Evolutionary conservation across 2,329 filamentous ascomycete genomes (phyloP).

Genomic region (Colletotrichum incanum): DNA sequence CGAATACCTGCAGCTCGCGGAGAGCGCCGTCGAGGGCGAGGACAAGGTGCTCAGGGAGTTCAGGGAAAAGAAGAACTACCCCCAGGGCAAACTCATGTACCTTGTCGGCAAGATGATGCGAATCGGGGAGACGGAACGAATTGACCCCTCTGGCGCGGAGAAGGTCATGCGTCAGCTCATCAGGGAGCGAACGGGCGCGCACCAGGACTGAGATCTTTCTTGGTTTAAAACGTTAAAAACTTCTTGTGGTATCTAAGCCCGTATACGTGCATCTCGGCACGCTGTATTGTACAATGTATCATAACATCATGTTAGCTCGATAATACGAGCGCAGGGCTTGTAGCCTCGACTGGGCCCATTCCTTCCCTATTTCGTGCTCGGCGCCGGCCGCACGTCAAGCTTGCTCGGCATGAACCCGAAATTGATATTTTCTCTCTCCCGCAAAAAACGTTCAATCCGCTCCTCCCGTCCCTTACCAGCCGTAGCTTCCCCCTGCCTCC

Average conservation of each 20-base stretch:
- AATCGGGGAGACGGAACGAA: slow-evolving; percentile 67
- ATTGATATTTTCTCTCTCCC: slow-evolving; percentile 73
- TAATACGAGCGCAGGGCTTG: slow-evolving; percentile 20
- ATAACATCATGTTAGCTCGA: slow-evolving; percentile 28
- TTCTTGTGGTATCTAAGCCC: slow-evolving; percentile 2
- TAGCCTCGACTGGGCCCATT: too few relatives aligned
- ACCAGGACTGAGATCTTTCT: not conserved
- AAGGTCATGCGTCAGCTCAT: slow-evolving; percentile 58
- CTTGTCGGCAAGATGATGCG: slow-evolving; percentile 73
- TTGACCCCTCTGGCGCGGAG: slow-evolving; percentile 68
- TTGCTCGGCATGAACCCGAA: slow-evolving; percentile 51
- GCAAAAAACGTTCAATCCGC: slow-evolving; percentile 84
- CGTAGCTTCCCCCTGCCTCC: slow-evolving; percentile 67
- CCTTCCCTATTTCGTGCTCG: slow-evolving; percentile 19
- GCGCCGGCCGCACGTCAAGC: slow-evolving; percentile 20
- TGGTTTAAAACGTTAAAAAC: not conserved
- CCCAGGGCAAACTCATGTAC: slow-evolving; percentile 73
- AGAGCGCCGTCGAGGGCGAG: slow-evolving; percentile 61
- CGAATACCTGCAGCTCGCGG: slow-evolving; percentile 66
- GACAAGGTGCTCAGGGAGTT: slow-evolving; percentile 65
- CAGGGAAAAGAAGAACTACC: slow-evolving; percentile 59
- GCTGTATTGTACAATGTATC: slow-evolving; percentile 34
- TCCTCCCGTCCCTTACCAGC: slow-evolving; percentile 71
- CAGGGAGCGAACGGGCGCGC: slow-evolving; percentile 39
- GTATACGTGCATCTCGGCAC: slow-evolving; percentile 19